Evolutionary conservation across 2,329 filamentous ascomycete species (phyloP), one percentile per base, ranked within the genome.

Genomic region (Passalora sequoiae): DNA sequence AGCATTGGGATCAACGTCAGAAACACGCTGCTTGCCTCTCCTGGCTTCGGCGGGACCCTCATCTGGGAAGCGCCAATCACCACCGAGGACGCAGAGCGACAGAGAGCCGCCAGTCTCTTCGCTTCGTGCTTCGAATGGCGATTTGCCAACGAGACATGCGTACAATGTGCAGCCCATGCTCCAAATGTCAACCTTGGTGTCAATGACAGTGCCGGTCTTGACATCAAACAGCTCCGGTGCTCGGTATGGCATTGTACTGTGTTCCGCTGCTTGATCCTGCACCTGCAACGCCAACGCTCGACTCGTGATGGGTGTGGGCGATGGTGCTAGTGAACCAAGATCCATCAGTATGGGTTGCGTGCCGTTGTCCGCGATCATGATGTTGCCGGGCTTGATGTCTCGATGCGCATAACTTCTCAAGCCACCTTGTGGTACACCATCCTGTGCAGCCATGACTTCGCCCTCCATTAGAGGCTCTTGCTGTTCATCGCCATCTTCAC

Each of bases 101-200:
- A 98, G 71, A 53, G 85, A 92, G 32, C 92, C 92, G 53, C 92
- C 92, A 0, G 92, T 97, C 71, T 98, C 91, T 65, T 98, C 92
- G 54, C 84, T 91, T 49, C 92, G 83, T 63, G 89, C 86, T 72
- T 98, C 92, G 59, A 98, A 98, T 2, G 92, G 92, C 10, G 86
- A 94, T 68, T 98, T 97, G 53, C 92, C 92, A 20, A 97, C 88
- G 7, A 98, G 76, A 61, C 92, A 97, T 27, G 92, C 92, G 68
- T 94, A 98, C 32, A 98, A 74, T n/a, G 92, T 97, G 72, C 92
- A 97, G 39, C 92, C 92, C 16, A 98, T 71, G 12, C 87, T 94
- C 92, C 92, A 98, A 54, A 98, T 94, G 66, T 98, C 92, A 29
- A 95, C 88, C 64, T 96, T 96, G 9, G 89, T 94, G 67, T 97